These are phyloP conservation scores for Prosopis cineraria DNA, from an alignment of 306 rosid species.

Conservation along the genomic window DNA sequence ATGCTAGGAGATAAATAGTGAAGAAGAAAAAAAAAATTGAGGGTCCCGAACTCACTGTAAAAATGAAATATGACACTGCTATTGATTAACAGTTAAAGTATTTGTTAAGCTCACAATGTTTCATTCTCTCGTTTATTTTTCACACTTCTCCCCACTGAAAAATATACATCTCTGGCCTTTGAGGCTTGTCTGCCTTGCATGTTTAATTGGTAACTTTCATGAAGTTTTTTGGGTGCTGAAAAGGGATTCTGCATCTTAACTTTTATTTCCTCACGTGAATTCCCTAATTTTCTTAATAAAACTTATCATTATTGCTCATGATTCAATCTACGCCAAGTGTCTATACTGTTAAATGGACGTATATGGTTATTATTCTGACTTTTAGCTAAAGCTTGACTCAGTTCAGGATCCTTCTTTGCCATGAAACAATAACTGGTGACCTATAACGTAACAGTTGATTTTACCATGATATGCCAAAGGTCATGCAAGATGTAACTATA, in stretches of 20 bases:
- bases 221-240: background rate
- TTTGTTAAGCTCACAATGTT: background rate
- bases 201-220: background rate
- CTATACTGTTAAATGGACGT: background rate
- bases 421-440: background rate
- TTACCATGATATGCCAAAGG: background rate
- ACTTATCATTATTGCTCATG: background rate
- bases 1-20: background rate
- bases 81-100: background rate
- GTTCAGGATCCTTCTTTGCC: conserved; percentile 5
- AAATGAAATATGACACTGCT: background rate
- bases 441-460: background rate
- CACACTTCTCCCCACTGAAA: background rate
- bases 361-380: background rate
- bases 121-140: background rate
- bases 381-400: background rate
- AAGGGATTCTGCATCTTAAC: background rate
- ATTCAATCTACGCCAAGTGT: background rate
- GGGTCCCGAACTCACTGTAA: background rate
- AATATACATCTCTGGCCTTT: background rate
- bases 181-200: background rate
- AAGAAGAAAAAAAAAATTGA: background rate
- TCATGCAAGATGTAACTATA: background rate
- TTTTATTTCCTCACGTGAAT: background rate
- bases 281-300: background rate